These are phyloP conservation scores for Meyerozyma sp. DNA, from an alignment of 1,139 yeast genomes.

Conservation along the genomic window DNA sequence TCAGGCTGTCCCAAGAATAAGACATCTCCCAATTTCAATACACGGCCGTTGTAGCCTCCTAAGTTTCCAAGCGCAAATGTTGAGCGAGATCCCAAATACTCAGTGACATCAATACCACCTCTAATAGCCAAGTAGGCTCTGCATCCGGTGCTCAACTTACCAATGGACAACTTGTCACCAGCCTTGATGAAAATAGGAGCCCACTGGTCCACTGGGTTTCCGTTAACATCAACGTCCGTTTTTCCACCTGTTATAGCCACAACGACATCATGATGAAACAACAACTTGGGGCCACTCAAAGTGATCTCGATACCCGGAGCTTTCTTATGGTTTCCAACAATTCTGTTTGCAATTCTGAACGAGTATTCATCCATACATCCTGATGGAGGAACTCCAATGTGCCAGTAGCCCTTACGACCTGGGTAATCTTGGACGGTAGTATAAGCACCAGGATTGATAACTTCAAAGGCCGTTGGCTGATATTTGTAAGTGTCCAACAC, in stretches of 20 bases:
- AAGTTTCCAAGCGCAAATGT: constrained; percentile 91
- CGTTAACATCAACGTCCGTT: constrained; percentile 64
- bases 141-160: constrained; percentile 78
- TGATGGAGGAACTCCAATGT: constrained; percentile 92
- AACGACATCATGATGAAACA: constrained; percentile 75
- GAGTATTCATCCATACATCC: constrained; percentile 97
- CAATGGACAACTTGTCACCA: constrained; percentile 77
- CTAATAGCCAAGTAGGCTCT: constrained; percentile 85
- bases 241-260: constrained; percentile 86
- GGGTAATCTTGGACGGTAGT: constrained; percentile 96
- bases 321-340: constrained; percentile 76
- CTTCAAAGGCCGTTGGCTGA: constrained; percentile 78
- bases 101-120: constrained; percentile 92
- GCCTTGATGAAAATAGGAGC: constrained; percentile 62
- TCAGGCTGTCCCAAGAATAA: constrained; percentile 78
- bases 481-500: constrained; percentile 80
- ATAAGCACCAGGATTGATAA: constrained; percentile 83
- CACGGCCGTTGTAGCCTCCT: constrained; percentile 95
- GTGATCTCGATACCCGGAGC: constrained; percentile 93
- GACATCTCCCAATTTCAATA: constrained; percentile 86
- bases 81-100: constrained; percentile 91
- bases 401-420: constrained; percentile 87
- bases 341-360: constrained; percentile 80
- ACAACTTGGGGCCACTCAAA: constrained; percentile 75
- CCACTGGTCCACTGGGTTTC: constrained; percentile 49